Evolutionary conservation across 2,329 filamentous ascomycete species (phyloP), one percentile per base, ranked within the genome.

Genomic region (Cryphonectria nitschkei): DNA sequence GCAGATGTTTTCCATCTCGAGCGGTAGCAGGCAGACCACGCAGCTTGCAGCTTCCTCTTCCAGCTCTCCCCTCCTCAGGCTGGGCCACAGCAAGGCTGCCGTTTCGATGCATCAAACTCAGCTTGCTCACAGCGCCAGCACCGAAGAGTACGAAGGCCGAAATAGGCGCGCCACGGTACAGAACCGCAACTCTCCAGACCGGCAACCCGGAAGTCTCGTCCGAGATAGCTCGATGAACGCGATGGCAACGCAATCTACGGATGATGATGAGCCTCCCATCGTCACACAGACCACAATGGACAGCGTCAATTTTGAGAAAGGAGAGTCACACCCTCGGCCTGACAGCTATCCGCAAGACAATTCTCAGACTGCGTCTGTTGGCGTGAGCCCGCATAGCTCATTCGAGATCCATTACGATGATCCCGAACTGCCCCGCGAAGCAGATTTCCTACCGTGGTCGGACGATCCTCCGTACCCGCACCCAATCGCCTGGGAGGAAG

Each of bases 1-100:
- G 11, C 86, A 88, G 67, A 84, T 90, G 77, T 90, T 90, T 74
- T 88, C 87, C 22, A 83, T 87, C 3, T 89, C 88, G 0, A 84
- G 85, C 70, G 81, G 82, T 0, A 82, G 84, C 26, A 81, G 82
- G 19, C 80, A 81, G 65, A 74, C 80, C n/a, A 79, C 81, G 0
- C 78, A 79, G 3, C 76, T 82, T 16, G 77, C 81, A 4, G 77
- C 75, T 41, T 83, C 82, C 0, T 81, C 81, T 11, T 77, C 78
- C 66, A 77, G 73, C 29, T 77, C 76, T 19, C 41, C 76, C n/a
- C 41, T 74, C 19, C 61, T 67, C 66, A 62, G 73, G 70, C 70
- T 56, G 43, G 32, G 68, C 46, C 11, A 65, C 32, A 39, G 65
- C 32, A 39, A 67, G 60, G 26, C 70, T n/a, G 54, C n/a, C 5